phyloP scores from a whole-genome alignment of 768 basidiomycete genomes.

The Lepiota brunneoincarnata region DNA sequence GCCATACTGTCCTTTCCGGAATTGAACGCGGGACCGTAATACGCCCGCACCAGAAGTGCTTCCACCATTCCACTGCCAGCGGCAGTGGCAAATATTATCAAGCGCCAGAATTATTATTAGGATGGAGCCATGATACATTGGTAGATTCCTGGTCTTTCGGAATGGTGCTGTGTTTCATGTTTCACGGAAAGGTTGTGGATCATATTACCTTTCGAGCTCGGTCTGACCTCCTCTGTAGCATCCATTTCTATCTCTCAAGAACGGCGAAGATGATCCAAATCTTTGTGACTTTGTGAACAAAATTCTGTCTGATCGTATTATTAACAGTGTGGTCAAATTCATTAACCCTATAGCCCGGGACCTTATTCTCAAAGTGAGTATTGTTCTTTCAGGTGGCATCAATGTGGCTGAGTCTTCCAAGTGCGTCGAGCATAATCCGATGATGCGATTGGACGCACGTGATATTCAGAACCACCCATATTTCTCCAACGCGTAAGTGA shows the following conservation, averaged over 20 bases:
- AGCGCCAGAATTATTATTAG: conserved; percentile 54
- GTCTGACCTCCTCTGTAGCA: conserved; percentile 28
- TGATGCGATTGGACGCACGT: conserved; percentile 37
- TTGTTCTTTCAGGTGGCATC: background rate
- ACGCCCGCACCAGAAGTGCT: conserved; percentile 14
- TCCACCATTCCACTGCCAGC: background rate
- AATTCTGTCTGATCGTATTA: background rate
- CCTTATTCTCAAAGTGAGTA: conserved; percentile 42
- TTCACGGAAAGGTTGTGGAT: conserved; percentile 40
- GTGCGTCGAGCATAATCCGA: conserved; percentile 59
- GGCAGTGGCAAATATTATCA: conserved; percentile 25
- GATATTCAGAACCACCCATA: conserved; percentile 46
- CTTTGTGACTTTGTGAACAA: background rate
- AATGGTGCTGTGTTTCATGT: conserved; percentile 47
- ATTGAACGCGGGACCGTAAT: conserved; percentile 29
- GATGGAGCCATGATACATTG: conserved; percentile 49
- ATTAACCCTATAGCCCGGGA: conserved; percentile 34
- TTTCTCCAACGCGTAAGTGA: conserved; percentile 45
- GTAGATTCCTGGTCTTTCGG: conserved; percentile 66
- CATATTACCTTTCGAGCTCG: background rate
- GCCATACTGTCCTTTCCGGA: conserved; percentile 45
- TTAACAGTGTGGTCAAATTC: conserved; percentile 19
- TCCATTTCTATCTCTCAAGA: conserved; percentile 30
- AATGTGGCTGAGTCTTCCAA: conserved; percentile 20
- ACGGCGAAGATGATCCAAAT: background rate